Conservation (phyloP, 352 stramenopile genomes). For the Phytophthora hybrid region DNA sequence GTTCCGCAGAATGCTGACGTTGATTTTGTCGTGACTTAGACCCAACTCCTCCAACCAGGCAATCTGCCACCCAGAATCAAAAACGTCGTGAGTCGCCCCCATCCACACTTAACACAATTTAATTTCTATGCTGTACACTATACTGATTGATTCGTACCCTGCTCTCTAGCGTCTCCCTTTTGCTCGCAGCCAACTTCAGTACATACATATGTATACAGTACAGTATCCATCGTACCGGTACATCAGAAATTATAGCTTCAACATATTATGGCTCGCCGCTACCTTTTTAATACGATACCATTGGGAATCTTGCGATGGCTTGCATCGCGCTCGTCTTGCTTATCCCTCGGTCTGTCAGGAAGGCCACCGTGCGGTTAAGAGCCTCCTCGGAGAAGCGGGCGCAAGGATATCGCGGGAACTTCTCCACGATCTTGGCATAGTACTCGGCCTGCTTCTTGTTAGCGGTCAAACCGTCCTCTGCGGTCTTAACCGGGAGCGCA, state of each 20-base stretch:
- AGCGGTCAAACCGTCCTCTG: not conserved
- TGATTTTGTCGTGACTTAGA: slow-evolving; percentile 19
- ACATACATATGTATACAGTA: too few relatives aligned
- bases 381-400: not conserved
- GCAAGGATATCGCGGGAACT: not conserved
- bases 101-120: not conserved
- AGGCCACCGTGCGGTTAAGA: not conserved
- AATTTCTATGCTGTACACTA: not conserved
- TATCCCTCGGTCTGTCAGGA: not conserved
- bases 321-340: too few relatives aligned
- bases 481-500: not conserved
- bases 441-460: not conserved
- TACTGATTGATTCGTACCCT: not conserved
- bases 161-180: slow-evolving; percentile 1
- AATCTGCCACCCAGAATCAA: slow-evolving; percentile 3
- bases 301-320: too few relatives aligned
- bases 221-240: too few relatives aligned
- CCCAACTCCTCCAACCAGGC: slow-evolving; percentile 7
- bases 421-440: not conserved
- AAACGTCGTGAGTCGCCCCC: not conserved
- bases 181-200: too few relatives aligned
- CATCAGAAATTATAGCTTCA: too few relatives aligned
- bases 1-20: slow-evolving; percentile 4
- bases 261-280: too few relatives aligned
- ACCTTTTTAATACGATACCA: too few relatives aligned